These are phyloP conservation scores for Exobasidium cylindrosporum DNA, from an alignment of 1,284 basidiomycete species.

Conservation along the genomic window DNA sequence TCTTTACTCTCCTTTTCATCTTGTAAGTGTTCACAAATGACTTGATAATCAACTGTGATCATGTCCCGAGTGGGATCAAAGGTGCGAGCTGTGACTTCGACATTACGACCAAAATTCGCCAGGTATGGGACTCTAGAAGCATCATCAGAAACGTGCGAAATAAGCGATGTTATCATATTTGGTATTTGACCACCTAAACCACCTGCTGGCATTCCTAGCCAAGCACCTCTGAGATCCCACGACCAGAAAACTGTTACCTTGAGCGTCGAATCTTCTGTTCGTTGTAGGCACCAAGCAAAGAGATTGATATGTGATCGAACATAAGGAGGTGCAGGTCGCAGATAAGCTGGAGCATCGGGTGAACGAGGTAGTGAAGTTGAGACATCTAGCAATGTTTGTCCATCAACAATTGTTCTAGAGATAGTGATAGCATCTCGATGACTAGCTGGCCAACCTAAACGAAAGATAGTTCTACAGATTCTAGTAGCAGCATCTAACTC, in stretches of 20 bases:
- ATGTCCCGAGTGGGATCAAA: constrained; percentile 80
- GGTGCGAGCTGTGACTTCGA: constrained; percentile 71
- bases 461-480: constrained; percentile 83
- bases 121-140: constrained; percentile 73
- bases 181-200: constrained; percentile 64
- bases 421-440: constrained; percentile 42
- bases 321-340: constrained; percentile 88
- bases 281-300: constrained; percentile 90
- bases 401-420: constrained; percentile 27
- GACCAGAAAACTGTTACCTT: constrained; percentile 87
- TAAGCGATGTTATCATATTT: constrained; percentile 73
- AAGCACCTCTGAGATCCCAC: constrained; percentile 85
- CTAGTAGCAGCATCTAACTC: constrained; percentile 80
- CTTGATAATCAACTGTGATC: constrained; percentile 77
- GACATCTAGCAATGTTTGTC: constrained; percentile 76
- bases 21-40: constrained; percentile 65
- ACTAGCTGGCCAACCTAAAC: constrained; percentile 94
- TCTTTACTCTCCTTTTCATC: constrained; percentile 62
- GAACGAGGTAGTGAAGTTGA: constrained; percentile 93
- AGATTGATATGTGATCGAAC: constrained; percentile 85
- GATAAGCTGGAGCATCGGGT: constrained; percentile 83
- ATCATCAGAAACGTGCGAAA: constrained; percentile 72
- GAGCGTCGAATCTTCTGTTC: constrained; percentile 65
- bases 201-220: constrained; percentile 59
- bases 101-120: constrained; percentile 74